Evolutionary conservation across 768 basidiomycete genomes (phyloP).

Genomic region (Termitomyces sp.): DNA sequence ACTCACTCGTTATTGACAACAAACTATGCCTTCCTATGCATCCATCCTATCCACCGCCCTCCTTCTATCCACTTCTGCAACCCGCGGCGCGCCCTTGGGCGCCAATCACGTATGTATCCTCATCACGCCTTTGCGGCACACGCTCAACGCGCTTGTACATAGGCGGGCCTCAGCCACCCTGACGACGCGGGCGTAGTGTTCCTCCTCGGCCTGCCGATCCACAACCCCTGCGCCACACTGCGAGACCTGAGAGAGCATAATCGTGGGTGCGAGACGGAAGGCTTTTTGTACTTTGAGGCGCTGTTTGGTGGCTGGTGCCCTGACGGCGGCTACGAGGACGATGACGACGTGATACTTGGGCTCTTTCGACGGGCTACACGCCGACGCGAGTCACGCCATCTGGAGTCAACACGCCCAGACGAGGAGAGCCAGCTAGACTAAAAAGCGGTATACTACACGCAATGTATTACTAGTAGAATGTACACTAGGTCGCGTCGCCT

Average conservation of each 20-base stretch:
- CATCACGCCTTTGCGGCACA: not conserved
- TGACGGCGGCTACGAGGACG: not conserved
- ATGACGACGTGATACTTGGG: not conserved
- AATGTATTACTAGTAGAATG: no score
- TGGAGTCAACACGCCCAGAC: no score
- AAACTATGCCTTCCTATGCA: slow-evolving; percentile 9
- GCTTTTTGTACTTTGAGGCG: not conserved
- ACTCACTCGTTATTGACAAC: slow-evolving; percentile 1
- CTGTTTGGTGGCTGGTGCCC: not conserved
- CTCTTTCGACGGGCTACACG: not conserved
- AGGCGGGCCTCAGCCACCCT: not conserved
- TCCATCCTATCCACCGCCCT: slow-evolving; percentile 13
- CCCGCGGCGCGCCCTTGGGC: slow-evolving; percentile 19
- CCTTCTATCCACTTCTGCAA: slow-evolving; percentile 9
- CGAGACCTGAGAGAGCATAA: slow-evolving; percentile 4
- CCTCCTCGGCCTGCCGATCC: slow-evolving; percentile 3
- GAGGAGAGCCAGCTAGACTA: no score
- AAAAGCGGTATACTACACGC: no score
- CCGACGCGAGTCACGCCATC: not conserved
- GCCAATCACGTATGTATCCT: not conserved
- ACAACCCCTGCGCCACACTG: slow-evolving; percentile 10
- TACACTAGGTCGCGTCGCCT: no score
- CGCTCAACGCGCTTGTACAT: not conserved
- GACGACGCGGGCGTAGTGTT: not conserved
- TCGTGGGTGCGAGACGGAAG: slow-evolving; percentile 3